These are phyloP conservation scores for Echites panduratus DNA, from an alignment of 257 asterid species.

Conservation along the genomic window DNA sequence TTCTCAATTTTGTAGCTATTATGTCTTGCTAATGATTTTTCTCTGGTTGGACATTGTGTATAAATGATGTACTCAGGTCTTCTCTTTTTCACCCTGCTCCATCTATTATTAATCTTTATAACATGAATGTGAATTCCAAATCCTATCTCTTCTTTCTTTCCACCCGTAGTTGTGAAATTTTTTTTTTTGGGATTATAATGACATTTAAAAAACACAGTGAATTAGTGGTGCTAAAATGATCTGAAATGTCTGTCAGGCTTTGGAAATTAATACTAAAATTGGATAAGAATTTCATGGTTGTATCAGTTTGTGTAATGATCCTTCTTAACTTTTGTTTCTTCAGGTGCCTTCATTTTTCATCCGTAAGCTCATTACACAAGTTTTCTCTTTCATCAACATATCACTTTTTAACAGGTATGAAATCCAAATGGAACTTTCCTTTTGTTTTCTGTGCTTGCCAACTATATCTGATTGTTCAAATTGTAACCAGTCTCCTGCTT, in stretches of 20 bases:
- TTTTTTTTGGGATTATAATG: not conserved
- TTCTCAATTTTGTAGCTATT: not conserved
- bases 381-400: conserved; percentile 93
- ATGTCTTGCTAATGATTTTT: not conserved
- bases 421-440: conserved; percentile 7
- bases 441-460: not conserved
- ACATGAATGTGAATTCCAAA: not conserved
- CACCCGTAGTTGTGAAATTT: not conserved
- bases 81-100: not conserved
- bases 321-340: conserved; percentile 1
- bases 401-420: conserved; percentile 83
- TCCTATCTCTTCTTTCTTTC: not conserved
- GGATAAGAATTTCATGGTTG: not conserved
- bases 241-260: not conserved
- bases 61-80: not conserved
- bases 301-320: not conserved
- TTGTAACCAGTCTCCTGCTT: conserved; percentile 61
- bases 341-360: conserved; percentile 98
- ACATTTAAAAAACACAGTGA: not conserved
- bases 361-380: conserved; percentile 93
- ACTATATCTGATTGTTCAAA: conserved; percentile 5
- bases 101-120: not conserved
- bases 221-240: not conserved
- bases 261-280: not conserved
- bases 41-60: not conserved